Evolutionary conservation across 257 asterid genomes (phyloP).

Genomic region (Catharanthus roseus): DNA sequence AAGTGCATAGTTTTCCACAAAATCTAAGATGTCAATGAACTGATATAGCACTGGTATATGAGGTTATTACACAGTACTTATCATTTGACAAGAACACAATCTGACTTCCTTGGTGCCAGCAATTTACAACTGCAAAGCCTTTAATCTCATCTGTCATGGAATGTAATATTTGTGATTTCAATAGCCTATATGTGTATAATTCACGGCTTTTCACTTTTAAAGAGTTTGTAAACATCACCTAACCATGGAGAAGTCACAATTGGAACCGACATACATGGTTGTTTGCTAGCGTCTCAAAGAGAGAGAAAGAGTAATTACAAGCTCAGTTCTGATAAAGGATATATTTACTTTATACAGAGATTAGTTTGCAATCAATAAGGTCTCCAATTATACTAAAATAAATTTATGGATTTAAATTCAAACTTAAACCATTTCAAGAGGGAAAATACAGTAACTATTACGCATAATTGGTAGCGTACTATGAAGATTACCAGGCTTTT

Average conservation of each 20-base stretch:
- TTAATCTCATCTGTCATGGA: background rate
- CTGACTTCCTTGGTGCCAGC: background rate
- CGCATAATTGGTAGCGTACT: conserved; percentile 1
- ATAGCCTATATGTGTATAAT: background rate
- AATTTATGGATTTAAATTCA: background rate
- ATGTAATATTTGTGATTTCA: background rate
- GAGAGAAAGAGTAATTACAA: background rate
- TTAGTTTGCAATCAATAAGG: background rate
- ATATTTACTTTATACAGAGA: background rate
- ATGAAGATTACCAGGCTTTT: conserved; percentile 34
- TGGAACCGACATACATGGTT: background rate
- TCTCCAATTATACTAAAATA: background rate
- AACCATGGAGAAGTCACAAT: background rate
- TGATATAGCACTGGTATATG: background rate
- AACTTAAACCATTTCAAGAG: background rate
- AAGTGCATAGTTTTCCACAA: background rate
- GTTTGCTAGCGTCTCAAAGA: background rate
- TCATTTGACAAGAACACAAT: background rate
- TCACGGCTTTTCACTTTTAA: background rate
- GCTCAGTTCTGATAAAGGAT: background rate
- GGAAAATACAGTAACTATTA: background rate
- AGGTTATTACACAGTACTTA: too few relatives aligned
- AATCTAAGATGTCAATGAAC: background rate
- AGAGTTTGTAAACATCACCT: background rate
- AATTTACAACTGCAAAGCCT: background rate